Base-by-base conservation (phyloP, 2,329 filamentous ascomycete genomes). In the Calonectria hongkongensis region DNA sequence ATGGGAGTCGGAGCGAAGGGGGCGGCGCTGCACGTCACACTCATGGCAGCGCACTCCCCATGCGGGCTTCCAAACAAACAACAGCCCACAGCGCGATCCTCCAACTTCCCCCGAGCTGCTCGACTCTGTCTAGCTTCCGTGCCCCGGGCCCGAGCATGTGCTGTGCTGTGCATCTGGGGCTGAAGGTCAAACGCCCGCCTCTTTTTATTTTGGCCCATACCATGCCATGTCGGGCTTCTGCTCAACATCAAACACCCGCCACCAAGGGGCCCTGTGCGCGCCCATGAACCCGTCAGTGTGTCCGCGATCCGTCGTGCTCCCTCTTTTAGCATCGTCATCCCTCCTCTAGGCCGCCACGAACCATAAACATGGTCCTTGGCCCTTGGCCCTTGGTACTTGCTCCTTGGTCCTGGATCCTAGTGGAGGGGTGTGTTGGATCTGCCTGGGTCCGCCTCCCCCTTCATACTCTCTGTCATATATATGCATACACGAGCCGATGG, bases 71-170 rank as follows among this genome's bases (percentile, higher is more conserved):
- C 54, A 60, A 41, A 60, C 41, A 27, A 51, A 39, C 41, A 75
- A 75, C 70, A 79, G 76, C 76, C 75, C 76, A 76, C 76, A 25
- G 21, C 18, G n/a, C 43, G 56, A 64, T 78, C 77, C 77, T 79
- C 70, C 73, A 78, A 78, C 75, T 77, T 79, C 75, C 73, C 73
- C 71, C 75, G 70, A 76, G 76, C 73, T 68, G 72, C 71, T 65
- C 75, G 43, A 47, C 58, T 63, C 27, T 28, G 39, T 47, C 58
- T 63, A 43, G 41, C 58, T 43, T 47, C 41, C 58, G 39, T 63
- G 25, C 58, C 69, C 71, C 54, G 54, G 33, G 60, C 62, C 67
- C 66, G 54, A 66, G 56, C 36, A 56, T 62, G 69, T 60, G 56
- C 65, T 65, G 70, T 66, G 60, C 54, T 60, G 33, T 60, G 54